These are phyloP conservation scores for Aspergillus transmontanensis DNA, from an alignment of 2,329 filamentous ascomycete species.

Conservation along the genomic window DNA sequence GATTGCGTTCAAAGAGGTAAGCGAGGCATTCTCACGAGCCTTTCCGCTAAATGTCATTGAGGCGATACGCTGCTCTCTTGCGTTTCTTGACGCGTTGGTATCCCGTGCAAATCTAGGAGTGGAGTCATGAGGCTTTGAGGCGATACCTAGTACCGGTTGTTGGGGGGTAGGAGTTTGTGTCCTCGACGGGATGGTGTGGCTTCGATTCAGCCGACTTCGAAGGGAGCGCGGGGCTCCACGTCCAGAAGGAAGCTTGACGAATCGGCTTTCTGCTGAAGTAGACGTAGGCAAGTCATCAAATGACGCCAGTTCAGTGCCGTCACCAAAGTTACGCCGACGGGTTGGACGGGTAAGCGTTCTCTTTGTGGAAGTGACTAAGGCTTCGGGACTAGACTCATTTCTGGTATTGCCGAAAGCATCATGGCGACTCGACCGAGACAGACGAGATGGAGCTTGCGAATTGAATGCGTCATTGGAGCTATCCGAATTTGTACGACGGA, in stretches of 20 bases:
- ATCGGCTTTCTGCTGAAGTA: conserved; percentile 76
- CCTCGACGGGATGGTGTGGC: conserved; percentile 34
- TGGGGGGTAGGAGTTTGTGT: conserved; percentile 47
- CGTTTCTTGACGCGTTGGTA: conserved; percentile 67
- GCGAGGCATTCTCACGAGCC: conserved; percentile 46
- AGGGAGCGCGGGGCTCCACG: conserved; percentile 68
- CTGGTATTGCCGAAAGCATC: conserved; percentile 52
- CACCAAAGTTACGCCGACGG: conserved; percentile 75
- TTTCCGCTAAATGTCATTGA: conserved; percentile 41
- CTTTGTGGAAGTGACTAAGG: conserved; percentile 59
- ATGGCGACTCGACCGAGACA: conserved; percentile 45
- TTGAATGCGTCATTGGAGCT: conserved; percentile 55
- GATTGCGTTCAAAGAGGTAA: conserved; percentile 58
- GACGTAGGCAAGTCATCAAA: conserved; percentile 97
- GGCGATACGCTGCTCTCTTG: conserved; percentile 62
- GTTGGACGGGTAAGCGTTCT: conserved; percentile 74
- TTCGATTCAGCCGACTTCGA: conserved; percentile 53
- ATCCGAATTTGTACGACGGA: conserved; percentile 83
- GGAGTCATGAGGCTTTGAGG: conserved; percentile 49
- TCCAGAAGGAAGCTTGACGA: conserved; percentile 74
- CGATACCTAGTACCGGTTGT: conserved; percentile 61
- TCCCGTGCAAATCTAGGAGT: conserved; percentile 68
- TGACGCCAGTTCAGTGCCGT: conserved; percentile 86
- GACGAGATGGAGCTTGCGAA: conserved; percentile 43
- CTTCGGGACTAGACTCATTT: conserved; percentile 52